A percentile compares a stretch with the other conserved stretches of the same genome.
phyloP scores from a whole-genome alignment of 2,329 filamentous ascomycete genomes.

The Epichloe baconii region DNA sequence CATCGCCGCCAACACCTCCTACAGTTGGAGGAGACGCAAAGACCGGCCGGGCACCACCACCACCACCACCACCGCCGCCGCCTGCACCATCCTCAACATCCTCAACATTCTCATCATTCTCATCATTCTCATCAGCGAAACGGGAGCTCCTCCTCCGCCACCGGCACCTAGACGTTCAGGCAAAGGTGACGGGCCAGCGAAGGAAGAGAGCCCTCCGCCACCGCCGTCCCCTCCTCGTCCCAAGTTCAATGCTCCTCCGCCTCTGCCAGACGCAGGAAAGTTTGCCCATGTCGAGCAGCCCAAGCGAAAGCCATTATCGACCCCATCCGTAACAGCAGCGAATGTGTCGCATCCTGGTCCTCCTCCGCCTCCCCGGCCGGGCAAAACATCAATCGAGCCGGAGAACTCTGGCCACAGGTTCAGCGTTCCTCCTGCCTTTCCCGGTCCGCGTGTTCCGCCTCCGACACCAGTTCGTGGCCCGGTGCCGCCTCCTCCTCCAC shows the following conservation, averaged over 20 bases:
- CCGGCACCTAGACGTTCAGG: conserved; percentile 45
- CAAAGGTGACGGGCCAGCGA: conserved; percentile 46
- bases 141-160: conserved; percentile 19
- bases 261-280: conserved; percentile 80
- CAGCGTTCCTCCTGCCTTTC: conserved; percentile 68
- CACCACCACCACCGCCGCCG: conserved; percentile 17
- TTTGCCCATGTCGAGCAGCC: conserved; percentile 46
- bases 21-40: conserved; percentile 20
- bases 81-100: conserved; percentile 23
- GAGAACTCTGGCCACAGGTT: conserved; percentile 46
- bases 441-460: conserved; percentile 58
- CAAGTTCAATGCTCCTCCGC: conserved; percentile 74
- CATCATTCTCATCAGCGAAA: conserved; percentile 7
- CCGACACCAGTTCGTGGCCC: conserved; percentile 59
- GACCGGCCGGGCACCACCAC: conserved; percentile 22
- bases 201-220: conserved; percentile 57
- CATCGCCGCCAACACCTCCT: conserved; percentile 14
- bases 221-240: conserved; percentile 45
- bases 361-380: conserved; percentile 33
- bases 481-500: conserved; percentile 59
- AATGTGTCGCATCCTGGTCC: conserved; percentile 14
- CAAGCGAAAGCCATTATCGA: conserved; percentile 14
- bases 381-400: conserved; percentile 56
- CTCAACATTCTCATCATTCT: conserved; percentile 10
- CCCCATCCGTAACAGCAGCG: background rate